Conservation (phyloP, 2,329 filamentous ascomycete species). For the Trichoderma citrinoviride region DNA sequence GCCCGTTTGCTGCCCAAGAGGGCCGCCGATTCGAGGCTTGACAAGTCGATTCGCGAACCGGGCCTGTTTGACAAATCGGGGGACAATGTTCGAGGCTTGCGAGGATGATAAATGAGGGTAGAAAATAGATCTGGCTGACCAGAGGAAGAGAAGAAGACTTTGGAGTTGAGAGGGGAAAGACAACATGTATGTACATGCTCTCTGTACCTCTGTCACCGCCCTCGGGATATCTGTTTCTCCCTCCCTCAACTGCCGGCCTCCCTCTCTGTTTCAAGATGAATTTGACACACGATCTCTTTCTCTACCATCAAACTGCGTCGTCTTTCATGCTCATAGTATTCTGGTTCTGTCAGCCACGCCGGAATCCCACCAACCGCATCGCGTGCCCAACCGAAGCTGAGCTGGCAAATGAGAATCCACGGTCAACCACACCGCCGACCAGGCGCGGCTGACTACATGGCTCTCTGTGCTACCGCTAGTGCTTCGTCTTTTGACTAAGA, state of each 20-base stretch:
- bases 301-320: not conserved
- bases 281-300: not conserved
- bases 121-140: not conserved
- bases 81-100: not conserved
- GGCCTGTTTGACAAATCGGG: not conserved
- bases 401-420: not conserved
- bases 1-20: slow-evolving; percentile 18
- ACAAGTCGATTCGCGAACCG: not conserved
- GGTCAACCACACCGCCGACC: slow-evolving; percentile 1
- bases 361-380: not conserved
- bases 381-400: slow-evolving; percentile 7
- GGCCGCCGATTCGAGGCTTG: slow-evolving; percentile 12
- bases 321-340: not conserved
- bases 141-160: not conserved
- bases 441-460: slow-evolving; percentile 11
- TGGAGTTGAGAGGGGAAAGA: not conserved
- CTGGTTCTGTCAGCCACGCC: not conserved
- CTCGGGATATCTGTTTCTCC: slow-evolving; percentile 13
- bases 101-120: not conserved
- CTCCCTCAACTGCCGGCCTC: not conserved
- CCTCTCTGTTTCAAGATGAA: not conserved
- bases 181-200: not conserved
- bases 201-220: not conserved
- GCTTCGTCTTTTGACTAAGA: not conserved
- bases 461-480: not conserved